Percentiles rank a stretch among this genome's conserved stretches.
Conservation (phyloP, 129 eudicot species). For the Arctium minus region DNA sequence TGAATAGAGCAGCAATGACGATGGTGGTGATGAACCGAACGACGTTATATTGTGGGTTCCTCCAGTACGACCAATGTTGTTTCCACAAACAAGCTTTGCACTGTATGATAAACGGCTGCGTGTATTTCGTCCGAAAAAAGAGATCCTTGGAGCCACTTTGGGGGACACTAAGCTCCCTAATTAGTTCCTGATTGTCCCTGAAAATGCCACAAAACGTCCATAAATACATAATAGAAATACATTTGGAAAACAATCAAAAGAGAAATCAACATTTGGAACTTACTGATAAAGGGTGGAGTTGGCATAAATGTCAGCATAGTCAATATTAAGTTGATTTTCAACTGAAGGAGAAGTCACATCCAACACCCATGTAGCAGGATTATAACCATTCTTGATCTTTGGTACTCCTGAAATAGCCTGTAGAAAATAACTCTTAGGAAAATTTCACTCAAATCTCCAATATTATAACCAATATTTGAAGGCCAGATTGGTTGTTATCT, state of each 20-base stretch:
- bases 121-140: slow-evolving; percentile 24
- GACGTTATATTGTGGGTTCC: slow-evolving; percentile 42
- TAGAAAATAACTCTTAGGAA: not conserved
- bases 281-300: slow-evolving; percentile 36
- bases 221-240: not conserved
- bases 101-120: slow-evolving; percentile 30
- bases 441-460: not conserved
- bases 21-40: slow-evolving; percentile 38
- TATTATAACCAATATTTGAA: not conserved
- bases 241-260: not conserved
- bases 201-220: not conserved
- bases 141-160: slow-evolving; percentile 32
- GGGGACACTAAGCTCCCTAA: slow-evolving; percentile 32
- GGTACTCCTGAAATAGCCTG: slow-evolving; percentile 49
- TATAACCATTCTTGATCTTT: slow-evolving; percentile 36
- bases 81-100: slow-evolving; percentile 57
- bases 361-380: slow-evolving; percentile 56
- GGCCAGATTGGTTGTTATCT: not conserved
- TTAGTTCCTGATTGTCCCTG: slow-evolving; percentile 35
- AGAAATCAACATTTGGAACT: not conserved
- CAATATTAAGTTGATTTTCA: slow-evolving; percentile 28
- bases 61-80: slow-evolving; percentile 52
- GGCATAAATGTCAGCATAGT: slow-evolving; percentile 37
- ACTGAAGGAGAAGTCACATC: slow-evolving; percentile 30
- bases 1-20: slow-evolving; percentile 34